phyloP scores from a whole-genome alignment of 768 basidiomycete species.

The Boletales sp. region DNA sequence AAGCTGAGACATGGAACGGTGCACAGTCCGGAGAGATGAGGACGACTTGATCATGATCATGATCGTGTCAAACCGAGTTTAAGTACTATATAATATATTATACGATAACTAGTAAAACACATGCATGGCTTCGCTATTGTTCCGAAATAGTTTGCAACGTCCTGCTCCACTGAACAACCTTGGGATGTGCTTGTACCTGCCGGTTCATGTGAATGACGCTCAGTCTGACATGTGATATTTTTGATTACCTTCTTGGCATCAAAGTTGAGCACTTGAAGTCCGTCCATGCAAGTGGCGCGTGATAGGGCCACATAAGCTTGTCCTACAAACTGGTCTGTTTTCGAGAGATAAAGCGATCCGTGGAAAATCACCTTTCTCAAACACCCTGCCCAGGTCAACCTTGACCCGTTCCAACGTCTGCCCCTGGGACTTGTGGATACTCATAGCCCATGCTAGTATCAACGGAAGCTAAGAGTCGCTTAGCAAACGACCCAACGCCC shows the following conservation, averaged over 20 bases:
- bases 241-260: constrained; percentile 60
- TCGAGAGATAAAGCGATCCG: neutral
- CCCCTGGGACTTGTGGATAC: constrained; percentile 97
- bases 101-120: no score
- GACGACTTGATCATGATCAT: no score
- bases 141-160: constrained; percentile 52
- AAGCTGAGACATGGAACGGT: constrained; percentile 15
- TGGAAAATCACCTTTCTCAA: constrained; percentile 72
- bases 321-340: constrained; percentile 39
- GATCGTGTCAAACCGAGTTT: no score
- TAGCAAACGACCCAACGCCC: neutral
- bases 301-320: constrained; percentile 92
- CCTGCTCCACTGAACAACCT: constrained; percentile 68
- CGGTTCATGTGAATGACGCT: constrained; percentile 3
- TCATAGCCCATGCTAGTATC: constrained; percentile 96
- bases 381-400: constrained; percentile 89
- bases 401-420: constrained; percentile 94
- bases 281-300: constrained; percentile 81
- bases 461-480: constrained; percentile 62
- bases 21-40: neutral
- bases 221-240: neutral
- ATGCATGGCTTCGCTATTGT: neutral
- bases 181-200: constrained; percentile 70
- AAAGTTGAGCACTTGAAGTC: constrained; percentile 83
- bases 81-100: no score